Evolutionary conservation across 2,329 filamentous ascomycete genomes (phyloP).

Genomic region (Aspergillus pseudoviridinutans): DNA sequence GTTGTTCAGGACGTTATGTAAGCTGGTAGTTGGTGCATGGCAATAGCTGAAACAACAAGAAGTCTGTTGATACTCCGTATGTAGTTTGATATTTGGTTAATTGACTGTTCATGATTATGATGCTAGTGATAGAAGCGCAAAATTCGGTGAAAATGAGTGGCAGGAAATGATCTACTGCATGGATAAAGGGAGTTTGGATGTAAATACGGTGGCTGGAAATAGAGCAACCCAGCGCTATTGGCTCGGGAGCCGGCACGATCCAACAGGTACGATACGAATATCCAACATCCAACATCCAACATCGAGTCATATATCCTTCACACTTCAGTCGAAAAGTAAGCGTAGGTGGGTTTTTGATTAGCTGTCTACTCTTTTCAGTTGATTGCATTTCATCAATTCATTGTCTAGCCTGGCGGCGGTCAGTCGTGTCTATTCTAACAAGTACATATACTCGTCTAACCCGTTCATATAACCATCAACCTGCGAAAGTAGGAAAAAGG

Average conservation of each 20-base stretch:
- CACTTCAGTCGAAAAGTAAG: no score
- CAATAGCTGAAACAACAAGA: not conserved
- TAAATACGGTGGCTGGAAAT: conserved; percentile 22
- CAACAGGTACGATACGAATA: not conserved
- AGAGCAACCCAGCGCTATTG: not conserved
- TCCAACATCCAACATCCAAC: no score
- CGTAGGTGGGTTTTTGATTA: not conserved
- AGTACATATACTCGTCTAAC: not conserved
- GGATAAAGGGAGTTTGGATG: not conserved
- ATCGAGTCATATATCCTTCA: not conserved
- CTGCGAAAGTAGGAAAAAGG: not conserved
- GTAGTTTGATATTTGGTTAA: no score
- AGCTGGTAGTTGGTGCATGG: not conserved
- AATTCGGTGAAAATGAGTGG: conserved; percentile 10
- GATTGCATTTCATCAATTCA: not conserved
- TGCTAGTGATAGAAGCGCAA: not conserved
- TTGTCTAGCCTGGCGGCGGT: not conserved
- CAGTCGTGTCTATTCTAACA: not conserved
- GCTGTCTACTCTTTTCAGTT: not conserved
- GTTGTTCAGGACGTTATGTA: not conserved
- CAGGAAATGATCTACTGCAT: not conserved
- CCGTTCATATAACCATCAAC: not conserved
- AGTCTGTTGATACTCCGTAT: not conserved
- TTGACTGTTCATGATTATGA: not conserved
- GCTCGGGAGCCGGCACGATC: not conserved